phyloP scores from a whole-genome alignment of 345 rosid genomes.

The Eucalyptus regnans region DNA sequence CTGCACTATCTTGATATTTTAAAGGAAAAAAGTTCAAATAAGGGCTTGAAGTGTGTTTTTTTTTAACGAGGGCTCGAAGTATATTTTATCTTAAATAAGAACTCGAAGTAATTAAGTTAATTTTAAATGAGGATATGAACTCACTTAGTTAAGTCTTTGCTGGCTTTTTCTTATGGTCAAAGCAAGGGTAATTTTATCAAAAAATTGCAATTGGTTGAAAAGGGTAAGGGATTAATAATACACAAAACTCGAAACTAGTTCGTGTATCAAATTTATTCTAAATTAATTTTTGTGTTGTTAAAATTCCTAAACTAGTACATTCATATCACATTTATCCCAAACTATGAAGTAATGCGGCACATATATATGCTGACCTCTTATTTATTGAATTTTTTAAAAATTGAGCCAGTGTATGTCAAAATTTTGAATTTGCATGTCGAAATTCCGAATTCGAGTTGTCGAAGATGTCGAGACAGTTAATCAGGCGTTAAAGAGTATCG shows the following conservation, averaged over 20 bases:
- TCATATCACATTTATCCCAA: background rate
- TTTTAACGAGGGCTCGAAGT: accelerated
- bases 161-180: background rate
- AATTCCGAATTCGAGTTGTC: too few species aligned
- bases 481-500: accelerated
- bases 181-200: background rate
- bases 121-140: background rate
- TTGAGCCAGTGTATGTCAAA: accelerated
- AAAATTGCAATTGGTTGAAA: background rate
- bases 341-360: background rate
- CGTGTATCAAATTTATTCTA: background rate
- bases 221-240: background rate
- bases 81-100: background rate
- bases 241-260: background rate
- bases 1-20: background rate
- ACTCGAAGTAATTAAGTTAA: background rate
- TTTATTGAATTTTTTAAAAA: too few species aligned
- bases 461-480: too few species aligned
- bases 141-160: background rate
- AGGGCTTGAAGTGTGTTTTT: background rate
- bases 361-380: too few species aligned
- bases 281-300: accelerated
- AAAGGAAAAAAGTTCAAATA: background rate
- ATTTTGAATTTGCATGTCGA: too few species aligned
- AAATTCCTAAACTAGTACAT: too few species aligned